These are phyloP conservation scores for Pseudogymnoascus sp. DNA, from an alignment of 2,329 filamentous ascomycete species.

Conservation along the genomic window DNA sequence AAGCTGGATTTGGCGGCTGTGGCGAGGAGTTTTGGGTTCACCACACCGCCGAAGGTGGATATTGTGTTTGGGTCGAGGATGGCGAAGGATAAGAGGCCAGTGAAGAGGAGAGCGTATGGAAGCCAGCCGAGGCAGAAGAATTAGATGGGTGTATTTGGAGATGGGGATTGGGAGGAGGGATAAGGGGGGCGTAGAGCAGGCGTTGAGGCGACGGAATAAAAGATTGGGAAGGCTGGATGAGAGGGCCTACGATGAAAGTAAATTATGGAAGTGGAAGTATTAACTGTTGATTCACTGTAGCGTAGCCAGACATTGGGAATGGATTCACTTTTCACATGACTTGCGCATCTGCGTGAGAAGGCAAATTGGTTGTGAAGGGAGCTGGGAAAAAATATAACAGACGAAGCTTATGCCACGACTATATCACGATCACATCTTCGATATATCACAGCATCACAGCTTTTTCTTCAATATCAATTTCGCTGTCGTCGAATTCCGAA, in stretches of 20 bases:
- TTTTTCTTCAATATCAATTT: background rate
- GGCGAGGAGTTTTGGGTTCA: slow-evolving; percentile 77
- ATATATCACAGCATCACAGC: background rate
- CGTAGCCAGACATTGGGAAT: background rate
- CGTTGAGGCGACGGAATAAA: background rate
- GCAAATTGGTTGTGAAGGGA: background rate
- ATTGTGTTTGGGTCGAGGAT: slow-evolving; percentile 71
- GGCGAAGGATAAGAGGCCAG: slow-evolving; percentile 63
- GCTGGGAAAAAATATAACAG: background rate
- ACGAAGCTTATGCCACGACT: background rate
- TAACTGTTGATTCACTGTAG: background rate
- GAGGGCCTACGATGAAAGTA: background rate
- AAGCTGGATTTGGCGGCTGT: slow-evolving; percentile 78
- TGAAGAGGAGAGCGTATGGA: slow-evolving; percentile 64
- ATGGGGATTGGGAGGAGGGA: background rate
- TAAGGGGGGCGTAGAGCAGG: slow-evolving; percentile 19
- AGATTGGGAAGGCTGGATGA: background rate
- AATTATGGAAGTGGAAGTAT: background rate
- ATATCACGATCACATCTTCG: background rate
- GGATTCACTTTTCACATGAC: background rate
- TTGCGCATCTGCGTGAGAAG: background rate
- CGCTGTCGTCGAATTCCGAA: background rate
- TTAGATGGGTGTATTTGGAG: slow-evolving; percentile 36
- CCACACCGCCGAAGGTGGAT: slow-evolving; percentile 69
- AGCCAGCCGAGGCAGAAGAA: slow-evolving; percentile 62